These are phyloP conservation scores for Saccharomycopsis sp. DNA, from an alignment of 805 yeast genomes.

Conservation along the genomic window DNA sequence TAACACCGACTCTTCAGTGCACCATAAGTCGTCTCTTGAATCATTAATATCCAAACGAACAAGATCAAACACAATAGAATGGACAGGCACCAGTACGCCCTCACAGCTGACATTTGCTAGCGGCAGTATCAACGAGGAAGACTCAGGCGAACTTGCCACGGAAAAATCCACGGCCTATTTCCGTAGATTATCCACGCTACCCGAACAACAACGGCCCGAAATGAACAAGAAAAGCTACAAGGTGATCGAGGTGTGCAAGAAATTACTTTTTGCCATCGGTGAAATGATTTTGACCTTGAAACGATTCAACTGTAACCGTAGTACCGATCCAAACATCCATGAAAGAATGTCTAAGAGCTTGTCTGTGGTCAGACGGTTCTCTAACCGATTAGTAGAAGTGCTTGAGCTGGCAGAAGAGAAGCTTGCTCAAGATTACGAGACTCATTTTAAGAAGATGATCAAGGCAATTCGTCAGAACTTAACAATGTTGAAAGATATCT, in stretches of 20 bases:
- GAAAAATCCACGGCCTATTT: slow-evolving; percentile 40
- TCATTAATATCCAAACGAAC: slow-evolving; percentile 4
- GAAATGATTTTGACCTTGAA: slow-evolving; percentile 40
- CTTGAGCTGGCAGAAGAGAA: slow-evolving; percentile 32
- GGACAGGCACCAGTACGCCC: slow-evolving; percentile 4
- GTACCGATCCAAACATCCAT: slow-evolving; percentile 9
- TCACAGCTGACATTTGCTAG: background rate
- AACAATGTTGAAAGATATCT: slow-evolving; percentile 34
- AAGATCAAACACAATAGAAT: slow-evolving; percentile 14
- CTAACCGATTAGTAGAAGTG: slow-evolving; percentile 38
- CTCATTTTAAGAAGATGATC: background rate
- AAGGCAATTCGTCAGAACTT: slow-evolving; percentile 8
- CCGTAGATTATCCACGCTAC: slow-evolving; percentile 39
- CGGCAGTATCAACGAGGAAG: background rate
- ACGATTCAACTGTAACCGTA: slow-evolving; percentile 29
- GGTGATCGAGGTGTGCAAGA: slow-evolving; percentile 32
- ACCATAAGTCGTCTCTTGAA: background rate
- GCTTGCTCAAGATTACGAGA: background rate
- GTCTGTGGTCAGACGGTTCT: slow-evolving; percentile 35
- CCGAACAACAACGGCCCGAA: slow-evolving; percentile 26
- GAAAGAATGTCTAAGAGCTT: slow-evolving; percentile 21
- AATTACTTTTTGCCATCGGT: slow-evolving; percentile 39
- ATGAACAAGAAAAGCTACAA: background rate
- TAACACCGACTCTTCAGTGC: background rate
- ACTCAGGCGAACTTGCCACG: background rate